phyloP scores from a whole-genome alignment of 257 asterid genomes.

The Avicennia marina region DNA sequence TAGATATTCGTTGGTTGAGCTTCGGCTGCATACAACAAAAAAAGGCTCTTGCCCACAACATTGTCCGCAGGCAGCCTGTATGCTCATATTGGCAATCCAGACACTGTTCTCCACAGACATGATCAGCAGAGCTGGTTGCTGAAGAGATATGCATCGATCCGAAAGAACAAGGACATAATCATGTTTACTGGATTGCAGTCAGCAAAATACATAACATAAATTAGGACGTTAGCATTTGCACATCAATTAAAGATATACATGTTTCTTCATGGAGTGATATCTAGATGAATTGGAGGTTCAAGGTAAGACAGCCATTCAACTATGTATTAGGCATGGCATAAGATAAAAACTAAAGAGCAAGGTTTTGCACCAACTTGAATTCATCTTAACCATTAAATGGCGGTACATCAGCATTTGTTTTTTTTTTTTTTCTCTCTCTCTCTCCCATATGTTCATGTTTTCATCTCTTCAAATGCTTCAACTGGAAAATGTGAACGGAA shows the following conservation, averaged over 20 bases:
- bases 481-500: not conserved
- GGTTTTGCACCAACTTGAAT: not conserved
- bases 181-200: too few species aligned
- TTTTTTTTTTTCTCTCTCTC: not conserved
- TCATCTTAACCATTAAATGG: not conserved
- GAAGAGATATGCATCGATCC: slow-evolving; percentile 10
- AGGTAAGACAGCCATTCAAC: not conserved
- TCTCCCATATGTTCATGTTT: too few species aligned
- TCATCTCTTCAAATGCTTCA: not conserved
- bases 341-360: too few species aligned
- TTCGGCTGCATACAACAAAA: too few species aligned
- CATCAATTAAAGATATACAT: too few species aligned
- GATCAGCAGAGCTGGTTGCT: not conserved
- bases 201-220: too few species aligned
- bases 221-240: too few species aligned
- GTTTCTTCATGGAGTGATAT: not conserved
- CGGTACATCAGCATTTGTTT: not conserved
- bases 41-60: too few species aligned
- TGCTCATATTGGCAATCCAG: slow-evolving; percentile 11
- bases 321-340: not conserved
- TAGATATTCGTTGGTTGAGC: too few species aligned
- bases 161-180: too few species aligned
- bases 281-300: not conserved
- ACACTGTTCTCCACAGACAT: not conserved
- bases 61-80: not conserved